Evolutionary conservation across 1,139 yeast genomes (phyloP), one percentile per base, ranked within the genome.

Genomic region (Kodamaea sp.): DNA sequence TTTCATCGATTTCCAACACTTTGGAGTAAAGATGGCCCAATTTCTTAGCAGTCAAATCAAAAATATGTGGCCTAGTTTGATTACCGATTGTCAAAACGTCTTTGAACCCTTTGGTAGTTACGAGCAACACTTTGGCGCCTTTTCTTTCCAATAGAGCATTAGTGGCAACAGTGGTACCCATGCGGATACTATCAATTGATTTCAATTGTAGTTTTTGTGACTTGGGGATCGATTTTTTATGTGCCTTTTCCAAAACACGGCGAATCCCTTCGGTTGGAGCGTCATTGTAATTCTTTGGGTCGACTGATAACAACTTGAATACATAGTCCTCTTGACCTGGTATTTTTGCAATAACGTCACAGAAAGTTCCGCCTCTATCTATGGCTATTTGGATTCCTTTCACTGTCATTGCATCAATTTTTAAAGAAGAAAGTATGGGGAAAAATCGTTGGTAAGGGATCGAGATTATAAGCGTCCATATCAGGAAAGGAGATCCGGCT

Each of bases 251-350:
- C 43, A 90, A 62, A 0, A 87, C 75, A 37, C 95, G 65, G 46
- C 97, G 70, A 34, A 90, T 86, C 6, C 96, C 97, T 63, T 89
- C 97, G 10, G 90, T 71, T 4, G 95, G 95, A 1, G 97, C 96
- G 68, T 90, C 97, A 4, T 70, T 65, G 57, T 90, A 89, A 63
- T 89, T 89, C 32, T 73, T 67, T 0, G 96, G 95, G 56, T 90
- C 96, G 6, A 84, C 96, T 1, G 96, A 87, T 24, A 90, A 68
- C 31, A 89, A 64, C 60, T 89, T 89, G 52, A 77, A 70, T 1
- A 65, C 70, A 36, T 54, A 55, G 45, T 71, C 75, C 4, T 53
- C 52, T 32, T 63, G 63, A 9, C 59, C 61, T 0, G 73, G 72
- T 36, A 66, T 65, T 42, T 81, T 71, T 5, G 83, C 80, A 25